Conservation (phyloP, 192 early-diverging fungal species). For the Cladochytrium replicatum region DNA sequence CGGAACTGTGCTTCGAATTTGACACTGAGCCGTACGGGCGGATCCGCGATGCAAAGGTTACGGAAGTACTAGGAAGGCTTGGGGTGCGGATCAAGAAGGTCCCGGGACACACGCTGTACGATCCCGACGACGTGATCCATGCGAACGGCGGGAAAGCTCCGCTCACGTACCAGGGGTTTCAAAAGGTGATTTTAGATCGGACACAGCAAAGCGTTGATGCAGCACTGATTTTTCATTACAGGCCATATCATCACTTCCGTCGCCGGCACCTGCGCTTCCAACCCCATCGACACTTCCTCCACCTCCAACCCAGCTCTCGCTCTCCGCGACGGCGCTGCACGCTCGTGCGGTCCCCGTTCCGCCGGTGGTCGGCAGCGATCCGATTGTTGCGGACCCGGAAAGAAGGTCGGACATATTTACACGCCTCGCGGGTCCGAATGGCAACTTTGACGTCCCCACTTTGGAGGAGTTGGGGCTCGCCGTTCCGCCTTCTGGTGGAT, state of each 20-base stretch:
- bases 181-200: not conserved
- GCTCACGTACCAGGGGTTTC: slow-evolving; percentile 2
- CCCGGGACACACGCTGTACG: slow-evolving; percentile 17
- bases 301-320: too few relatives aligned
- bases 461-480: slow-evolving; percentile 5
- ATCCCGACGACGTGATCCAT: slow-evolving; percentile 3
- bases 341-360: too few relatives aligned
- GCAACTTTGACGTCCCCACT: not conserved
- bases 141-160: slow-evolving; percentile 9
- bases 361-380: too few relatives aligned
- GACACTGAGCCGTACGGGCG: not conserved
- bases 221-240: too few relatives aligned
- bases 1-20: slow-evolving; percentile 2
- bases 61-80: not conserved
- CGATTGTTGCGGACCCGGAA: too few relatives aligned
- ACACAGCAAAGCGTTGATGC: too few relatives aligned
- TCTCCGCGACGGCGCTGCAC: too few relatives aligned
- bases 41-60: not conserved
- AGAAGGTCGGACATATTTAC: not conserved
- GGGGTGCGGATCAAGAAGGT: not conserved
- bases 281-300: too few relatives aligned
- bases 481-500: not conserved
- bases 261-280: too few relatives aligned
- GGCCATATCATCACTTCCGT: too few relatives aligned
- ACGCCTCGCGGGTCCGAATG: slow-evolving; percentile 1